Evolutionary conservation across 805 yeast species (phyloP), one percentile per base, ranked within the genome.

Genomic region (Saccharomycopsis amapae): DNA sequence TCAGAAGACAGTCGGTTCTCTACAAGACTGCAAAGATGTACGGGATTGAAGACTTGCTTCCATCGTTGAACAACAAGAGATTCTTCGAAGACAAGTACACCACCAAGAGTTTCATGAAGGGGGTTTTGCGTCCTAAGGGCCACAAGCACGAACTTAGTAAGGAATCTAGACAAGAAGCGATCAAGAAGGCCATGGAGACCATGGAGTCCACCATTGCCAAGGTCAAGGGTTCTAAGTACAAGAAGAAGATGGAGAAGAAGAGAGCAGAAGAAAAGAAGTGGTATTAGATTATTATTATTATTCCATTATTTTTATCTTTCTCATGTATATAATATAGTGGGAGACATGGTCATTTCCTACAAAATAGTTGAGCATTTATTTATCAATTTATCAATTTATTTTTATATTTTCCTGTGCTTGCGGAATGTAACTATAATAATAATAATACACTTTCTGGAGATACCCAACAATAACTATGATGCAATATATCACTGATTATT

Each of bases 11-110:
- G 58, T 78, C 89, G 17, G 95, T 81, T 53, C 66, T 89, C 44
- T 87, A 74, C 71, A 89, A 89, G 64, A 64, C 83, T 58, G 96
- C 96, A 1, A 72, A 76, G 59, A 75, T 79, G 56, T 84, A 75
- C 56, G 96, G 96, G n/a, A 70, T 89, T 5, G 71, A 78, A 33
- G 87, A 83, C 50, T 67, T 86, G 49, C 67, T 89, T 61, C 97
- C 97, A 23, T 70, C 75, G 24, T 59, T 77, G 39, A 13, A 9
- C 18, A 15, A 39, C 9, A 82, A 82, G 71, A 75, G 71, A 62
- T 84, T 88, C 76, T 85, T 74, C 65, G 78, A 78, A 58, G 93
- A 85, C 52, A 86, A 85, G 63, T 84, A 81, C 63, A 71, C 73
- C 37, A 69, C 73, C 51, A 81, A 83, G 68, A 73, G 73, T 58